Percentiles rank a stretch among this genome's conserved stretches.
These are phyloP conservation scores for Dysphania ambrosioides DNA, from an alignment of 148 eudicot species.

Conservation along the genomic window DNA sequence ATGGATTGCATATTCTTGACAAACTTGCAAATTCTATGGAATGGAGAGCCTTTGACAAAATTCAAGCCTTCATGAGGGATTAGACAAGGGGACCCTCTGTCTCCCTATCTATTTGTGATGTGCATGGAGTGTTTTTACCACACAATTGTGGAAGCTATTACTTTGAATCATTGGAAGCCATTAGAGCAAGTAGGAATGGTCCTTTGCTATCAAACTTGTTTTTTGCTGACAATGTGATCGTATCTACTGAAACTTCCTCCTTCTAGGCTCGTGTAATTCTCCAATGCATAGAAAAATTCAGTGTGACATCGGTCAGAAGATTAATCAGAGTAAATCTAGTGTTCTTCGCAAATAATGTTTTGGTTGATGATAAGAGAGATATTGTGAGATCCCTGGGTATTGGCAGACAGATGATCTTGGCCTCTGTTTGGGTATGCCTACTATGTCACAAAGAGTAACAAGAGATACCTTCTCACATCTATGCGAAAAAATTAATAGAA, in stretches of 20 bases:
- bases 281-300: background rate
- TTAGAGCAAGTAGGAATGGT: background rate
- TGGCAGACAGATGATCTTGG: background rate
- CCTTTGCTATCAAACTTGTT: background rate
- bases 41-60: background rate
- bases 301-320: background rate
- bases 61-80: background rate
- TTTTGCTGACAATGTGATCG: background rate
- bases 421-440: background rate
- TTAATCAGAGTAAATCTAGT: background rate
- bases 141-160: background rate
- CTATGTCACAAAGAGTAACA: background rate
- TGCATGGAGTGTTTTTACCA: background rate
- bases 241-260: background rate
- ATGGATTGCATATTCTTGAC: background rate
- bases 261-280: background rate
- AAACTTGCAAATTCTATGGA: background rate
- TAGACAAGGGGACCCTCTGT: background rate
- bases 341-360: too few relatives aligned
- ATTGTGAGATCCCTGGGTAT: too few relatives aligned
- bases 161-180: background rate
- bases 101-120: background rate
- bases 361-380: too few relatives aligned
- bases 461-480: background rate
- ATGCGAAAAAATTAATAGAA: background rate